Conservation (phyloP, 371 early-diverging fungal species). For the Rhizopus stolonifer region DNA sequence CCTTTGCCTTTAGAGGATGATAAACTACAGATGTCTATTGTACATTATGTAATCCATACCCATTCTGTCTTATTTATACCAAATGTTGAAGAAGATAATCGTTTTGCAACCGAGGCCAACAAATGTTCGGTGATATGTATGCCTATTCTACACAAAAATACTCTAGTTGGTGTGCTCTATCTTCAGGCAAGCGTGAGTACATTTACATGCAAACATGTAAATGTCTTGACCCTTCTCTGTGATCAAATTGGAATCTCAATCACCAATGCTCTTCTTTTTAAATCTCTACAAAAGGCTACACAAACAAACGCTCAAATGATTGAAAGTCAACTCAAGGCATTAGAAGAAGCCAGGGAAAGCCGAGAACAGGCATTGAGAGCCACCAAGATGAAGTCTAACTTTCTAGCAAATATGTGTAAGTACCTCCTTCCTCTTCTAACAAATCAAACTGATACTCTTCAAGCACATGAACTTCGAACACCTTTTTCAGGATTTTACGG, state of each 20-base stretch:
- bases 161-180: slow-evolving; percentile 55
- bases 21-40: slow-evolving; percentile 35
- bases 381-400: slow-evolving; percentile 50
- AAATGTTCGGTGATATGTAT: slow-evolving; percentile 52
- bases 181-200: slow-evolving; percentile 55
- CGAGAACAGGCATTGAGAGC: slow-evolving; percentile 45
- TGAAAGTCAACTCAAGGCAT: slow-evolving; percentile 36
- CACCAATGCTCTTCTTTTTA: slow-evolving; percentile 58
- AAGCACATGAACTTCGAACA: slow-evolving; percentile 50
- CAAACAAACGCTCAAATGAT: slow-evolving; percentile 42
- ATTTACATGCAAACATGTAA: slow-evolving; percentile 53
- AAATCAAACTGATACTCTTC: not conserved
- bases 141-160: slow-evolving; percentile 57
- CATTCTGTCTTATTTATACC: slow-evolving; percentile 39
- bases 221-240: slow-evolving; percentile 56
- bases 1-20: slow-evolving; percentile 41
- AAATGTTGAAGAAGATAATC: slow-evolving; percentile 39
- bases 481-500: slow-evolving; percentile 64
- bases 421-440: not conserved
- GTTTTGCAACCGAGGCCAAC: slow-evolving; percentile 36
- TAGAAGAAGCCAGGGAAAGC: slow-evolving; percentile 45
- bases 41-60: slow-evolving; percentile 46
- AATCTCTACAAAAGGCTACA: slow-evolving; percentile 45
- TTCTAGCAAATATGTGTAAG: slow-evolving; percentile 60
- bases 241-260: slow-evolving; percentile 64